Conservation (phyloP, 2,329 filamentous ascomycete species). For the Penicillium sp. region DNA sequence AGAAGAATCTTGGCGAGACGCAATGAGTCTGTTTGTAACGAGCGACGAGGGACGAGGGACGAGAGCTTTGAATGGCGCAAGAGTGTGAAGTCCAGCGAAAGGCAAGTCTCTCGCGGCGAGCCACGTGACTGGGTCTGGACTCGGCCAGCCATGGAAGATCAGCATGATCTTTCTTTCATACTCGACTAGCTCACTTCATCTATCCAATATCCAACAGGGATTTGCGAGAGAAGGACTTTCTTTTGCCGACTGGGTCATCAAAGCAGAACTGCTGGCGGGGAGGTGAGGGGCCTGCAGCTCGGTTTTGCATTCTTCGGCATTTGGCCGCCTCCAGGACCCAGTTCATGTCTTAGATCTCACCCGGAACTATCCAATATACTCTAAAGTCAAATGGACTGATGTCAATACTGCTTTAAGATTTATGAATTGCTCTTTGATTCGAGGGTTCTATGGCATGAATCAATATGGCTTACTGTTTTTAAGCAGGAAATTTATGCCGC, state of each 20-base stretch:
- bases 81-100: background rate
- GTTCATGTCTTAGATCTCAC: slow-evolving; percentile 14
- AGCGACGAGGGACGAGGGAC: background rate
- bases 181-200: background rate
- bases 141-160: background rate
- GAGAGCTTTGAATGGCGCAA: background rate
- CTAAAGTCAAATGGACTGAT: background rate
- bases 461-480: too few relatives aligned
- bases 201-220: background rate
- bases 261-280: background rate
- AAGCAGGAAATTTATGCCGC: too few relatives aligned
- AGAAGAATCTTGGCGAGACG: background rate
- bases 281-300: background rate
- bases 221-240: background rate
- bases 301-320: slow-evolving; percentile 1
- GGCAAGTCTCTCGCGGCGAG: background rate
- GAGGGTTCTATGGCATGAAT: too few relatives aligned
- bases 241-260: background rate
- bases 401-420: too few relatives aligned
- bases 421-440: too few relatives aligned
- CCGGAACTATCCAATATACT: slow-evolving; percentile 3
- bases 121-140: slow-evolving; percentile 12
- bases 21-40: background rate
- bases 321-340: background rate
- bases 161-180: background rate